Evolutionary conservation across 768 basidiomycete species (phyloP), one percentile per base, ranked within the genome.

Genomic region (Leucogyrophana mollusca): DNA sequence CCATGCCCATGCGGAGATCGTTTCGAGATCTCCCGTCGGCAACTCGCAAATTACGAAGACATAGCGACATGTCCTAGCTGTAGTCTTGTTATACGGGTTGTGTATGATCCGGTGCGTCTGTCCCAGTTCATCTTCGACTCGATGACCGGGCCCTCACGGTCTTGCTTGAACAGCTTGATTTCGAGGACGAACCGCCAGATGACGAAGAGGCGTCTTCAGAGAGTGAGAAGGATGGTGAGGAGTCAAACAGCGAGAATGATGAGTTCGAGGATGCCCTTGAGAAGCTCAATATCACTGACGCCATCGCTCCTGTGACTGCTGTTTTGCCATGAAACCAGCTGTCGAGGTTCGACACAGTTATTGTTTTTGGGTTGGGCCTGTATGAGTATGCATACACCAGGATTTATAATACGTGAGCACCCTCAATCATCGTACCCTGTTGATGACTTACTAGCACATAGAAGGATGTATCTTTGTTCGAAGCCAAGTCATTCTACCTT

Each of bases 1-100:
- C 95, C 94, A 0, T 99, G 94, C 61, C 94, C 95, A 1, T 98
- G 95, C 60, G 95, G 95, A 8, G 95, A 99, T 70, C 84, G 94
- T 34, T 99, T 98, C 70, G 95, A 98, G 67, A 97, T 98, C 54
- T 82, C 87, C 23, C 80, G 87, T 55, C 71, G 73, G 51, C 93
- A 97, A 67, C 81, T 97, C 7, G 79, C 82, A 36, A 74, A 93
- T 54, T 96, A 82, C 45, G 96, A 97, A 58, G 96, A 98, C 62
- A 82, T 94, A 37, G 95, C 94, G 18, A 94, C 81, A 41, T 98
- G 96, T 72, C 96, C 96, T 0, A 94, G 91, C 64, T 99, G 96
- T 57, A 94, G 91, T 53, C 73, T 98, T 18, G 78, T 97, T 24
- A 91, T 98, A 40, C 73, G 95, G 45, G 88, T 98, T 34, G 79